phyloP scores from a whole-genome alignment of 2,329 filamentous ascomycete species.

The Ceratocystis lukuohia region DNA sequence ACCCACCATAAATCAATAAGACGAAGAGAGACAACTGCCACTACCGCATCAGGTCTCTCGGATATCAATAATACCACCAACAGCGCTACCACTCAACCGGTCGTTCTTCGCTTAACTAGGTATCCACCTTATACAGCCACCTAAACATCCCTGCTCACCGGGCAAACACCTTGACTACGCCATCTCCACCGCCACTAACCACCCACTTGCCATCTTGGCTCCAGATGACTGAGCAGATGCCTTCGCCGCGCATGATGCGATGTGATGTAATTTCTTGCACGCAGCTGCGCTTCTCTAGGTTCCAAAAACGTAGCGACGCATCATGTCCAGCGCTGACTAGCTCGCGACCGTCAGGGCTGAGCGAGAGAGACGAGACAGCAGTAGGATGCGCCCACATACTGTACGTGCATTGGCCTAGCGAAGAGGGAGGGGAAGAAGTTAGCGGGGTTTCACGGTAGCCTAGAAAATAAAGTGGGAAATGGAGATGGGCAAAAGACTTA shows the following conservation, averaged over 20 bases:
- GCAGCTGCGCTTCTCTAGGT: slow-evolving; percentile 85
- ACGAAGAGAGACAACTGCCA: neutral
- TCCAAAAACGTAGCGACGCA: slow-evolving; percentile 92
- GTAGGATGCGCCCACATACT: slow-evolving; percentile 95
- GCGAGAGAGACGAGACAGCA: slow-evolving; percentile 77
- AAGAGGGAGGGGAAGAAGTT: neutral
- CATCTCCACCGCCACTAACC: slow-evolving; percentile 86
- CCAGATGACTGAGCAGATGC: slow-evolving; percentile 89
- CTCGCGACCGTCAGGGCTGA: slow-evolving; percentile 87
- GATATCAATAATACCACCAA: slow-evolving; percentile 1
- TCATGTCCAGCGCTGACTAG: slow-evolving; percentile 94
- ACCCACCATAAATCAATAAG: neutral
- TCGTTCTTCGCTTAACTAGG: too few species aligned
- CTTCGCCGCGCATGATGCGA: slow-evolving; percentile 88
- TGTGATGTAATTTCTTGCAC: slow-evolving; percentile 91
- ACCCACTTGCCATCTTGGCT: slow-evolving; percentile 91
- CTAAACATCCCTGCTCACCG: slow-evolving; percentile 29
- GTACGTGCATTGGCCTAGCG: slow-evolving; percentile 89
- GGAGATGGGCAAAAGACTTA: slow-evolving; percentile 39
- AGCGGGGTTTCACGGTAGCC: neutral
- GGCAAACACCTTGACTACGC: slow-evolving; percentile 84
- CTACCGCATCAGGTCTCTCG: neutral
- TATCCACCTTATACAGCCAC: neutral
- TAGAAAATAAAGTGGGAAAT: neutral
- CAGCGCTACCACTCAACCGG: neutral